Evolutionary conservation across 2,329 filamentous ascomycete species (phyloP), one percentile per base, ranked within the genome.

Genomic region (Aquanectria penicillioides): DNA sequence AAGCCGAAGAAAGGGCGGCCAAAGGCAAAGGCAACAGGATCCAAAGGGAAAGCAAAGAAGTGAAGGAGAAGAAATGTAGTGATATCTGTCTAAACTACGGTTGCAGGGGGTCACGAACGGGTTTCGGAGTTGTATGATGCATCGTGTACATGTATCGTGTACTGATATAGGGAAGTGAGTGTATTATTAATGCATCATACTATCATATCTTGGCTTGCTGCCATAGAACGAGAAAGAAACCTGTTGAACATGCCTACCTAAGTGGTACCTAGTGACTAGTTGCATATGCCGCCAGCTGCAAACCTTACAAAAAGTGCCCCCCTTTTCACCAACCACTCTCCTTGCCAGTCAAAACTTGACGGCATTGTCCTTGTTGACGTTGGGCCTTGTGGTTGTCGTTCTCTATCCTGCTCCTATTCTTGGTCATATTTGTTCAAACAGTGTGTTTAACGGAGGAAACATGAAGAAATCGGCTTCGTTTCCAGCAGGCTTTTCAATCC

Each of bases 1-100:
- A 81, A 80, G 53, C 84, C 84, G 65, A 78, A 83, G 65, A 87
- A 85, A 71, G 78, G 73, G 10, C 74, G 75, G 44, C 70, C 71
- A 13, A 81, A 78, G 64, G 73, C 71, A 17, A 81, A 81, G 64
- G 71, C 71, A 6, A 61, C 72, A 3, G 73, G 71, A 41, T 68
- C 71, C 3, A 86, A 81, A 63, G 79, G 75, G 2, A 86, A 84
- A 73, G 80, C 71, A 2, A 86, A 83, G 74, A 77, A 75, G 55
- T 77, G 46, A 25, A 8, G 25, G 23, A 22, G 18, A 3, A 8
- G 15, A 17, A n/a, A n/a, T 5, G 6, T 29, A 10, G 22, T 26
- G 12, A 18, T 18, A 8, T 17, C n/a, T 13, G 13, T 44, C 20
- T 37, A 20, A 7, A 7, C 12, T 28, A 17, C 15, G 28, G 4